Conservation (phyloP, 257 asterid species). For the Ehretia macrophylla region DNA sequence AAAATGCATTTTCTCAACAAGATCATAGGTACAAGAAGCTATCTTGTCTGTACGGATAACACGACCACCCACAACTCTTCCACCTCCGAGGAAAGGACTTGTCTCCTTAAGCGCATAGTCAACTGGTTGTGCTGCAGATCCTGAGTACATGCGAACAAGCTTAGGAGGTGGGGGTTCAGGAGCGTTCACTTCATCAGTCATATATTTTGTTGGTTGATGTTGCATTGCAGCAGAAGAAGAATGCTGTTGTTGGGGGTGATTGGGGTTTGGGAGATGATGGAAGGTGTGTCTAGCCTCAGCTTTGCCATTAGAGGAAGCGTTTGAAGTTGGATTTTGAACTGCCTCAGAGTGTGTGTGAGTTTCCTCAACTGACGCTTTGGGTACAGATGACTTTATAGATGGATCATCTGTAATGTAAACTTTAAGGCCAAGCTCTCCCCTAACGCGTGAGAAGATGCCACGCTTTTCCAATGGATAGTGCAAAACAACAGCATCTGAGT, state of each 20-base stretch:
- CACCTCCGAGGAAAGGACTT: conserved; percentile 90
- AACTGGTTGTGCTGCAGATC: conserved; percentile 59
- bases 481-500: conserved; percentile 64
- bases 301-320: conserved; percentile 27
- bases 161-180: conserved; percentile 64
- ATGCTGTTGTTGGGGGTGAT: conserved; percentile 31
- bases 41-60: conserved; percentile 58
- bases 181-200: conserved; percentile 71
- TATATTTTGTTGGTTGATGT: conserved; percentile 42
- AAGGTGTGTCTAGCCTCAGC: conserved; percentile 63
- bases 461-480: conserved; percentile 88
- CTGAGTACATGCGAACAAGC: conserved; percentile 64
- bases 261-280: conserved; percentile 64
- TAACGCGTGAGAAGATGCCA: conserved; percentile 72
- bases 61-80: conserved; percentile 77
- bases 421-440: conserved; percentile 84
- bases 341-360: conserved; percentile 25
- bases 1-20: conserved; percentile 90
- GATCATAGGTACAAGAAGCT: conserved; percentile 66
- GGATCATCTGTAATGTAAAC: conserved; percentile 79
- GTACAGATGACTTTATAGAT: conserved; percentile 52
- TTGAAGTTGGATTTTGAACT: conserved; percentile 13
- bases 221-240: conserved; percentile 32
- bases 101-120: conserved; percentile 87
- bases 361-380: conserved; percentile 35